Conservation (phyloP, 176 grass and related monocot genomes). For the Triticum turgidum region DNA sequence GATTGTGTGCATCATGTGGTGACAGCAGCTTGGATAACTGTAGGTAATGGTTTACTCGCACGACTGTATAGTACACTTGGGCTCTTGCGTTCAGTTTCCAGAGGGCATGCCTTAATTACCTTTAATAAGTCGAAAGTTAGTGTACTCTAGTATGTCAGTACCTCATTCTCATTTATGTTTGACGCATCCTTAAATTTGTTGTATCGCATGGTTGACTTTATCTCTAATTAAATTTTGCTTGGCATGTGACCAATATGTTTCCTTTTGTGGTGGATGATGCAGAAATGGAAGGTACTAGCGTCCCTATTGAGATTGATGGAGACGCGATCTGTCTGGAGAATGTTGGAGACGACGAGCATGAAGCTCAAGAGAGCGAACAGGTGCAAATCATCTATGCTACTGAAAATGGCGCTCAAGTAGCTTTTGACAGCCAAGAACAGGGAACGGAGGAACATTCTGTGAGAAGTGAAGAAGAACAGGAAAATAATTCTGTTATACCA, state of each 20-base stretch:
- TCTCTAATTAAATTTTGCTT: neutral
- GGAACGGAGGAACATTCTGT: constrained; percentile 22
- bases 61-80: neutral
- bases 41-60: neutral
- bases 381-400: constrained; percentile 39
- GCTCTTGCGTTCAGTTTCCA: neutral
- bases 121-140: neutral
- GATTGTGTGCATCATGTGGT: neutral
- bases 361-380: constrained; percentile 39
- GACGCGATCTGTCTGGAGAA: constrained; percentile 63
- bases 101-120: neutral
- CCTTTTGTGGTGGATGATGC: constrained; percentile 23
- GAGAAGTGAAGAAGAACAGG: constrained; percentile 35
- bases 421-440: constrained; percentile 37
- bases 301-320: constrained; percentile 71
- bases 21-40: neutral
- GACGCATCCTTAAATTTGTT: neutral
- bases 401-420: constrained; percentile 34
- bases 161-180: neutral
- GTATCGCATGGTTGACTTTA: neutral
- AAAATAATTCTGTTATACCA: constrained; percentile 43
- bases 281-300: constrained; percentile 64
- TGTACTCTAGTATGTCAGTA: neutral
- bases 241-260: neutral
- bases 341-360: constrained; percentile 46